Conservation (phyloP, 208 protist genomes). For the Leptomonas pyrrhocoris region DNA sequence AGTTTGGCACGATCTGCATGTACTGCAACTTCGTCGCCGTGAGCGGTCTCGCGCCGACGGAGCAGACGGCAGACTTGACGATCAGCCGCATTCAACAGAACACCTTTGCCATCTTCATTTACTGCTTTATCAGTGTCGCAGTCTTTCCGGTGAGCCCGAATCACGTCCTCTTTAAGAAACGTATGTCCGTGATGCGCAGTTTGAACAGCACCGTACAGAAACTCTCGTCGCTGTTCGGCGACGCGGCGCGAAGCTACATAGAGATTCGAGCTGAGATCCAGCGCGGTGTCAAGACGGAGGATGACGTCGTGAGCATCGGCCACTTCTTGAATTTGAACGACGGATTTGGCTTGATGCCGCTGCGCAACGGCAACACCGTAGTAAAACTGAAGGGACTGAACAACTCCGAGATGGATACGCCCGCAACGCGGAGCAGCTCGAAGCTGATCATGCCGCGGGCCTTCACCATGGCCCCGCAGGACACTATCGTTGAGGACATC, state of each 20-base stretch:
- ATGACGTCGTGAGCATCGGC: slow-evolving; percentile 23
- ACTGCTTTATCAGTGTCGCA: slow-evolving; percentile 70
- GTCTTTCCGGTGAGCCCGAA: slow-evolving; percentile 76
- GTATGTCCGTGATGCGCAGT: slow-evolving; percentile 45
- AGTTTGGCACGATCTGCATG: slow-evolving; percentile 64
- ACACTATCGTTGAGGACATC: slow-evolving; percentile 44
- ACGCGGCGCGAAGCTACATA: slow-evolving; percentile 46
- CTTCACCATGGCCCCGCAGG: slow-evolving; percentile 60
- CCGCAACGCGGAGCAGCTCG: neutral
- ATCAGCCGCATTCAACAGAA: slow-evolving; percentile 86
- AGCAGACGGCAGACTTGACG: slow-evolving; percentile 43
- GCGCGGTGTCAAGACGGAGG: slow-evolving; percentile 18
- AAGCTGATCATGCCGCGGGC: slow-evolving; percentile 33
- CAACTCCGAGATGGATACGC: neutral
- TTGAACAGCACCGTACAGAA: slow-evolving; percentile 50
- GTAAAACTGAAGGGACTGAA: neutral
- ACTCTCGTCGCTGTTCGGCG: slow-evolving; percentile 53
- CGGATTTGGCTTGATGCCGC: neutral
- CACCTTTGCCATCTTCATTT: slow-evolving; percentile 82
- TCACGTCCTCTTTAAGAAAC: slow-evolving; percentile 54
- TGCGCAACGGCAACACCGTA: neutral
- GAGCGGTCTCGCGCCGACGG: slow-evolving; percentile 38
- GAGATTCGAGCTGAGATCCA: slow-evolving; percentile 6
- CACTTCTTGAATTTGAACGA: neutral
- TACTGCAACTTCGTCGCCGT: slow-evolving; percentile 80